Evolutionary conservation across 176 grass and related monocot species (phyloP), one percentile per base, ranked within the genome.

Genomic region (Alopecurus myosuroides): DNA sequence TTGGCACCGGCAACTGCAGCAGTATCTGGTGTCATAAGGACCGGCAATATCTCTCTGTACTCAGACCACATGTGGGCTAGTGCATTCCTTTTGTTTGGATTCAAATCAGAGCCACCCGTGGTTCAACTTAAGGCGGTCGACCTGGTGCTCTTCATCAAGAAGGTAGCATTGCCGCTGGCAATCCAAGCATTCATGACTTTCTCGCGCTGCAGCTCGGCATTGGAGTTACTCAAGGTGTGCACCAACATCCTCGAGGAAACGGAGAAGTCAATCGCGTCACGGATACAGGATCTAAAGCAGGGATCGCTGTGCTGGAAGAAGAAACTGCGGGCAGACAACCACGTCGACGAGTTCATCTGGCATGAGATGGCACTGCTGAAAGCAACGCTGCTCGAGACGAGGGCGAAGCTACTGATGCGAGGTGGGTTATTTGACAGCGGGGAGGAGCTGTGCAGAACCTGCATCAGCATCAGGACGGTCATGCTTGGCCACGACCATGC

Each of bases 141-240:
- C 40, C 85, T 96, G 93, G 91, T 96, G 9, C 58, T 92, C 23
- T 99, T 99, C 74, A 92, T 99, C 41, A 96, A 88, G 74, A 99
- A 96, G 81, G 84, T 86, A 2, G 93, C 97, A 0, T 63, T 99
- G 44, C 97, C 97, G 30, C 66, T 99, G 1, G 89, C 97, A 0
- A 89, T 99, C 11, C 60, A 92, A 56, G 83, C 97, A 1, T 95
- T 95, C 93, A 88, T 90, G 93, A 84, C 84, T 9, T 99, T 91
- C 86, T 99, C 93, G 0, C 86, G 91, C 79, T 99, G 97, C 17
- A 80, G 89, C 36, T 99, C 97, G 4, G 91, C 97, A 11, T 61
- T 99, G 17, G 97, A 99, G 62, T 84, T 99, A 22, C 86, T 99
- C 37, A 99, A 99, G 82, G 91, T 99, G 58, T 99, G 97, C 81